phyloP scores from a whole-genome alignment of 352 stramenopile genomes.

The Pythium brachiatum region DNA sequence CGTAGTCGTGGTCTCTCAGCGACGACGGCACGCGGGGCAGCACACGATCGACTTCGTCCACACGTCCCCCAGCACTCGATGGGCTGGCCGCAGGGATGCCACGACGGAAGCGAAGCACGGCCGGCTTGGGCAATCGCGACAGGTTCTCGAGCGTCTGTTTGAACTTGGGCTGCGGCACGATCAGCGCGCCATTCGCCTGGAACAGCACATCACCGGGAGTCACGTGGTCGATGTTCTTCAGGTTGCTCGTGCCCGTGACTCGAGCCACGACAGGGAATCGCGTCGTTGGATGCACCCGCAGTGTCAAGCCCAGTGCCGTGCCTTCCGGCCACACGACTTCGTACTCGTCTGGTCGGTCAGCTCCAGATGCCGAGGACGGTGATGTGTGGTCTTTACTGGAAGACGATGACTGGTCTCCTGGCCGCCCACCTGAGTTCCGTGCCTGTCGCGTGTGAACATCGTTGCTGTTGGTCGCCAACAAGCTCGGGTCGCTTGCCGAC shows the following conservation, averaged over 20 bases:
- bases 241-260: conserved; percentile 41
- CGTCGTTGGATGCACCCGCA: conserved; percentile 40
- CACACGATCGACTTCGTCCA: conserved; percentile 44
- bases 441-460: neutral
- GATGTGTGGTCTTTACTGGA: conserved; percentile 3
- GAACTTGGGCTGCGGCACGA: conserved; percentile 45
- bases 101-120: conserved; percentile 40
- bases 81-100: conserved; percentile 32
- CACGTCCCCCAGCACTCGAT: conserved; percentile 12
- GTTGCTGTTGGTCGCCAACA: neutral
- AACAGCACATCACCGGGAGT: conserved; percentile 41
- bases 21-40: conserved; percentile 47
- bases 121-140: conserved; percentile 39
- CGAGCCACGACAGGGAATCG: conserved; percentile 42
- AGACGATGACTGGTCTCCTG: conserved; percentile 4
- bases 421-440: conserved; percentile 19
- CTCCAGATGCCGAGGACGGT: conserved; percentile 6
- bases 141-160: conserved; percentile 44
- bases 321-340: conserved; percentile 45
- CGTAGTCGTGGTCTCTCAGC: conserved; percentile 73
- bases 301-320: conserved; percentile 36
- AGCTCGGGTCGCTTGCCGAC: conserved; percentile 19
- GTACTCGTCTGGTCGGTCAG: conserved; percentile 32
- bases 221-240: conserved; percentile 44
- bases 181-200: conserved; percentile 34